phyloP scores from a whole-genome alignment of 2,329 filamentous ascomycete species.

The Cladosporium sp. region DNA sequence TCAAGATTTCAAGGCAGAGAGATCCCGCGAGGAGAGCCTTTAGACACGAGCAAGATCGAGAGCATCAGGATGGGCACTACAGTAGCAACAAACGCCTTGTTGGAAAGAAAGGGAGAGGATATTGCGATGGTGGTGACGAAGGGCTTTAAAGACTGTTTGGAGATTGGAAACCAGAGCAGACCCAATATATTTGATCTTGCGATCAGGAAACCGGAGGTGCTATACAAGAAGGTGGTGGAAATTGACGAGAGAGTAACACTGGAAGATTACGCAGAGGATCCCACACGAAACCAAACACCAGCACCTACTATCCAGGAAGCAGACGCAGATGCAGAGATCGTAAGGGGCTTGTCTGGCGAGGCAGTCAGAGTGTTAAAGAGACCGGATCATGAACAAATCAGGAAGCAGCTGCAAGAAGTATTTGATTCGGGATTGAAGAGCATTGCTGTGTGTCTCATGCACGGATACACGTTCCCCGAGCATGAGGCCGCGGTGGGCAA shows the following conservation, averaged over 20 bases:
- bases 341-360: slow-evolving; percentile 70
- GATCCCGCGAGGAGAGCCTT: slow-evolving; percentile 71
- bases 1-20: slow-evolving; percentile 70
- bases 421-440: slow-evolving; percentile 70
- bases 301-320: slow-evolving; percentile 48
- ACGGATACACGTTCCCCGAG: slow-evolving; percentile 84
- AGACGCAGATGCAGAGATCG: slow-evolving; percentile 50
- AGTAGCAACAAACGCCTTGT: slow-evolving; percentile 84
- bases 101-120: slow-evolving; percentile 85
- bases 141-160: slow-evolving; percentile 82
- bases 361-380: slow-evolving; percentile 65
- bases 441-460: slow-evolving; percentile 87
- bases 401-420: slow-evolving; percentile 60
- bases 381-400: slow-evolving; percentile 55
- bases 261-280: slow-evolving; percentile 89
- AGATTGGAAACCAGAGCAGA: slow-evolving; percentile 85
- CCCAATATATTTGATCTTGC: slow-evolving; percentile 89
- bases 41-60: slow-evolving; percentile 81
- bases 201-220: slow-evolving; percentile 79
- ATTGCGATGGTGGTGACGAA: slow-evolving; percentile 84
- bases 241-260: slow-evolving; percentile 86
- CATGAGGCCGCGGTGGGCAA: slow-evolving; percentile 76
- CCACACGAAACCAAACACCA: slow-evolving; percentile 57
- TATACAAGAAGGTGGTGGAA: slow-evolving; percentile 84
- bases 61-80: slow-evolving; percentile 96